Base-by-base conservation (phyloP, 257 asterid species). In the Solanum stenotomum region DNA sequence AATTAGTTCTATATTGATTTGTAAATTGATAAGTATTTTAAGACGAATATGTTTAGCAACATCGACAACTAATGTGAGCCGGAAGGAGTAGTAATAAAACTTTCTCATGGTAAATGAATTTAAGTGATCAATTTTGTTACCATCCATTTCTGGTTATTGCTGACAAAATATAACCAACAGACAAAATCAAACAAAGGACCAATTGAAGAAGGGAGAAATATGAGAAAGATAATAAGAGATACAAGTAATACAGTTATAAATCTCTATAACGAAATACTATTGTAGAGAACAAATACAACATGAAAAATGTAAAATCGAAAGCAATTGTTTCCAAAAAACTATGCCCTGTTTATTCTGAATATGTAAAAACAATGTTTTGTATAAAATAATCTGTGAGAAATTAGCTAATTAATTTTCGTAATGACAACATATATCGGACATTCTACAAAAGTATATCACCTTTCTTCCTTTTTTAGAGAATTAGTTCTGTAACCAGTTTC, bases 401-500 rank as follows among this genome's bases (percentile, higher is more conserved):
- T 8, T 42, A 44, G 85, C 63, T 42, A 25, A 25, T 2, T 25
- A 14, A 42, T 79, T 8, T 42, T 2, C 11, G 10, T 2, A 78
- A 42, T 44, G 5, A 5, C 18, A 44, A 8, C 38, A 27, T 14
- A 27, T 27, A 79, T 13, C 3, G 37, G 34, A 2, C 67, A 44
- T 44, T 40, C 85, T 44, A 44, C 27, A 42, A 0, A 15, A 42
- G 65, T 79, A 27, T 25, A 79, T 44, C 8, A 79, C 38, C 67
- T 46, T 44, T 11, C 49, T 56, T 27, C 10, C 6, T 9, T 15
- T 79, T 27, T 79, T 25, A n/a, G 40, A 79, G 40, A 9, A 79
- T 27, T 27, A 79, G 85, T 85, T 35, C 37, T 35, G 15, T 84
- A 15, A 85, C 87, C 49, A 40, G 10, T 42, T 87, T 94, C 88